These are phyloP conservation scores for Umbelopsis sp. DNA, from an alignment of 192 early-diverging fungal species.

Conservation along the genomic window DNA sequence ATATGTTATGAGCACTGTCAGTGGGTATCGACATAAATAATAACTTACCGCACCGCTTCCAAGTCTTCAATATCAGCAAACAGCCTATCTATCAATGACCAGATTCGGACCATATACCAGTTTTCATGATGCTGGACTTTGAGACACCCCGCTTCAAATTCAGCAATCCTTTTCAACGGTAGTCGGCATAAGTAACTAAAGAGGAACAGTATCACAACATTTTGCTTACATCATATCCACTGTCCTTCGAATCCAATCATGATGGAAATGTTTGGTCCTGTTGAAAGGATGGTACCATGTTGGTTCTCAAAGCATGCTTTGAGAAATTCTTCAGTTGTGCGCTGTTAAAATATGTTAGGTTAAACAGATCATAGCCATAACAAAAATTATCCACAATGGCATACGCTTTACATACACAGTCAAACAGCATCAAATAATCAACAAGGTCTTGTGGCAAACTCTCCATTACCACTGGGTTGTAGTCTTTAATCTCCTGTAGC, in stretches of 20 bases:
- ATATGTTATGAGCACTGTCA: neutral
- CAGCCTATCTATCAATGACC: conserved; percentile 31
- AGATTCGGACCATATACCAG: conserved; percentile 24
- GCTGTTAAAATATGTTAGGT: conserved; percentile 18
- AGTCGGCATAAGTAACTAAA: neutral
- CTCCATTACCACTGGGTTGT: neutral
- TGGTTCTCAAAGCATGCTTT: conserved; percentile 21
- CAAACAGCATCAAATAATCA: conserved; percentile 17
- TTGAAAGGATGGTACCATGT: neutral
- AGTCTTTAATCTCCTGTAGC: conserved; percentile 24
- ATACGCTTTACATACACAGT: conserved; percentile 15
- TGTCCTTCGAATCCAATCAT: conserved; percentile 30
- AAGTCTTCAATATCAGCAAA: conserved; percentile 26
- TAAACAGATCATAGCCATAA: conserved; percentile 12
- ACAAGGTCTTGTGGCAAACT: conserved; percentile 15
- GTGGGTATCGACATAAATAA: neutral
- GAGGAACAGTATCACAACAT: conserved; percentile 13
- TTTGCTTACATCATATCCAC: conserved; percentile 29
- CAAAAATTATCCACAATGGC: conserved; percentile 15
- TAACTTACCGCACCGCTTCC: conserved; percentile 25
- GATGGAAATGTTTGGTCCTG: conserved; percentile 9
- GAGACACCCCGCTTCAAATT: conserved; percentile 31
- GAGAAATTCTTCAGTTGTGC: conserved; percentile 13
- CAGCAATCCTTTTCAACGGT: conserved; percentile 16
- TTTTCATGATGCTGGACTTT: conserved; percentile 24